Percentiles rank a stretch among this genome's conserved stretches.
phyloP scores from a whole-genome alignment of 192 early-diverging fungal genomes.

The Rhizoclosmatium globosum region DNA sequence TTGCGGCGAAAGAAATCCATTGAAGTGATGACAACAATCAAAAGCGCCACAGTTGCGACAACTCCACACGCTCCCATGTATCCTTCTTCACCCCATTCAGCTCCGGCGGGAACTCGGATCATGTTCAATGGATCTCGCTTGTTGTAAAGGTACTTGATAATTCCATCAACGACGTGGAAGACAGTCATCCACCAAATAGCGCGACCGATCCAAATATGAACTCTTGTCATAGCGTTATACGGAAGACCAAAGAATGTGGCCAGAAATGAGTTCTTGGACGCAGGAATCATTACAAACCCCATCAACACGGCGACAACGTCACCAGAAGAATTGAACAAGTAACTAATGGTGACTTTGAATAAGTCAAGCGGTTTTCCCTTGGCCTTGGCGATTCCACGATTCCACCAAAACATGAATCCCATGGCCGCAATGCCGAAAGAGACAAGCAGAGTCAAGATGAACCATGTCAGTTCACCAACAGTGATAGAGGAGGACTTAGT shows the following conservation, averaged over 20 bases:
- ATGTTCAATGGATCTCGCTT: neutral
- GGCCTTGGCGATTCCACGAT: neutral
- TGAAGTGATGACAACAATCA: constrained; percentile 21
- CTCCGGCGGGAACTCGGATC: neutral
- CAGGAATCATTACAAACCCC: constrained; percentile 33
- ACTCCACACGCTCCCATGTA: neutral
- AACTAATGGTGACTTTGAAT: neutral
- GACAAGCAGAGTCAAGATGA: neutral
- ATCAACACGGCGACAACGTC: constrained; percentile 20
- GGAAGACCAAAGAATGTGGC: constrained; percentile 38
- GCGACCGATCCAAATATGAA: constrained; percentile 44
- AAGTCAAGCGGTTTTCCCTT: no score
- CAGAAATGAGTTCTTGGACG: constrained; percentile 33
- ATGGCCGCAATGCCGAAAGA: neutral
- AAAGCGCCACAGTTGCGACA: constrained; percentile 17
- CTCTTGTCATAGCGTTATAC: constrained; percentile 28
- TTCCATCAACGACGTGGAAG: constrained; percentile 17
- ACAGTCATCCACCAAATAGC: constrained; percentile 5
- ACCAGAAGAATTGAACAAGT: constrained; percentile 23
- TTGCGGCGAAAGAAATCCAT: constrained; percentile 33
- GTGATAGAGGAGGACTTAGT: neutral
- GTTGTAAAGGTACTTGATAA: neutral
- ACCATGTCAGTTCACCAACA: constrained; percentile 8
- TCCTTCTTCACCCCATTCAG: neutral
- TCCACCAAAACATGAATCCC: neutral